phyloP scores from a whole-genome alignment of 352 stramenopile genomes.

The Pythium utonaiense region DNA sequence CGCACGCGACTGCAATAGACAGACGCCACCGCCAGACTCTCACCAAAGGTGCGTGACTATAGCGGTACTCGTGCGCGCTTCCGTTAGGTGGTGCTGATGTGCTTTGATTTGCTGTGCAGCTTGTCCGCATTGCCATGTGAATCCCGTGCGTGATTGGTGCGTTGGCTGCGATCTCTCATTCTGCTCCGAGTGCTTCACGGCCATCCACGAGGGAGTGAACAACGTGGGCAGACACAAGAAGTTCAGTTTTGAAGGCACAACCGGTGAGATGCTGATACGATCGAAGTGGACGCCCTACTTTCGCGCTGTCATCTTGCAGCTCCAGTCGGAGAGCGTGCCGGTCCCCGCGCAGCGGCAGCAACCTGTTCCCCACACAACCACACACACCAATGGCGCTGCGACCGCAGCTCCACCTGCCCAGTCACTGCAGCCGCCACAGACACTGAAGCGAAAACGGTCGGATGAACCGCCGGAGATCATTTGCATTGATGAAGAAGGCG shows the following conservation, averaged over 20 bases:
- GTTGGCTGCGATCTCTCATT: constrained; percentile 62
- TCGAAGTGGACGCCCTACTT: constrained; percentile 49
- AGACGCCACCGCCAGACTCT: constrained; percentile 6
- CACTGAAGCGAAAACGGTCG: constrained; percentile 45
- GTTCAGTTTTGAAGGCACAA: constrained; percentile 45
- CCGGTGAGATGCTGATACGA: constrained; percentile 35
- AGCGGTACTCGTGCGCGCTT: background rate
- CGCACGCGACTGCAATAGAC: background rate
- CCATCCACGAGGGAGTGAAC: constrained; percentile 41
- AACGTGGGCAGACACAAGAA: constrained; percentile 32
- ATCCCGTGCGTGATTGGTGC: constrained; percentile 46
- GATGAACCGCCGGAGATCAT: constrained; percentile 39
- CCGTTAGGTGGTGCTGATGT: background rate
- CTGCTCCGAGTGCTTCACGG: constrained; percentile 44
- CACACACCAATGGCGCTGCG: background rate
- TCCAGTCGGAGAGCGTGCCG: constrained; percentile 24
- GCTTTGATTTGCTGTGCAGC: constrained; percentile 22
- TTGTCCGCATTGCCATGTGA: constrained; percentile 61
- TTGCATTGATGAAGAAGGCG: constrained; percentile 39
- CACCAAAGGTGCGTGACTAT: constrained; percentile 15
- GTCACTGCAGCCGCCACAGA: background rate
- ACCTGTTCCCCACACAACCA: background rate
- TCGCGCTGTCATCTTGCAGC: constrained; percentile 24
- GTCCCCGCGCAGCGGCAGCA: background rate
- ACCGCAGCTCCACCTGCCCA: background rate